A percentile compares a stretch with the other conserved stretches of the same genome.
phyloP scores from a whole-genome alignment of 1,284 basidiomycete species.

The Tremellales sp. region DNA sequence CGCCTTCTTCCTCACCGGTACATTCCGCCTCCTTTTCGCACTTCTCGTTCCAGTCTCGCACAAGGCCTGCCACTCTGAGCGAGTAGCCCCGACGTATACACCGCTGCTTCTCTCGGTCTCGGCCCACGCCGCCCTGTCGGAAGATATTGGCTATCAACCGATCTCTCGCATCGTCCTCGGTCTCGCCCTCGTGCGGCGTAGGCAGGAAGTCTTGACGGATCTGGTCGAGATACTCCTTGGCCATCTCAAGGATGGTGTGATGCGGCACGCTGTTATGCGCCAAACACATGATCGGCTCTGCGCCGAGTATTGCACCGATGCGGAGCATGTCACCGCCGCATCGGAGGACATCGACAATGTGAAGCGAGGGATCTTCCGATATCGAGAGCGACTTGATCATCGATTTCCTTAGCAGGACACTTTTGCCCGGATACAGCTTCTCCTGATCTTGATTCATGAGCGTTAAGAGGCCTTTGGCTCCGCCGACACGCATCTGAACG shows the following conservation, averaged over 20 bases:
- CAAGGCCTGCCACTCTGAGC: slow-evolving; percentile 23
- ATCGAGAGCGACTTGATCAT: slow-evolving; percentile 35
- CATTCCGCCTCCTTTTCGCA: slow-evolving; percentile 1
- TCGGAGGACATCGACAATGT: slow-evolving; percentile 28
- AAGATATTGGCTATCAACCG: slow-evolving; percentile 20
- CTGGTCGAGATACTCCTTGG: slow-evolving; percentile 16
- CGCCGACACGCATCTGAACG: slow-evolving; percentile 36
- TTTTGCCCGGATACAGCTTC: slow-evolving; percentile 16
- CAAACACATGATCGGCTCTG: slow-evolving; percentile 32
- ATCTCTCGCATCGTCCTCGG: slow-evolving; percentile 9
- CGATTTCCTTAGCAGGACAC: slow-evolving; percentile 32
- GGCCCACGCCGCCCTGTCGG: slow-evolving; percentile 26
- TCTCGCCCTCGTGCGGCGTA: slow-evolving; percentile 14
- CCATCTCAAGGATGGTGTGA: slow-evolving; percentile 17
- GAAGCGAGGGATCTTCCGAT: slow-evolving; percentile 21
- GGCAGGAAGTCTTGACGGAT: slow-evolving; percentile 17
- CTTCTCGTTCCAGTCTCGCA: background rate
- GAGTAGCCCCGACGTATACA: slow-evolving; percentile 14
- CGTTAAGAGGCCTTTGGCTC: slow-evolving; percentile 36
- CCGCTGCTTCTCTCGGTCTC: slow-evolving; percentile 22
- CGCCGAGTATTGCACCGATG: slow-evolving; percentile 19
- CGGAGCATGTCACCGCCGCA: slow-evolving; percentile 18
- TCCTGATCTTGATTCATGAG: slow-evolving; percentile 29
- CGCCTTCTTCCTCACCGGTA: too few species aligned
- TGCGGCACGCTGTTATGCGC: slow-evolving; percentile 27